Base-by-base conservation (phyloP, 2,329 filamentous ascomycete species). In the Xylariaceae sp. region DNA sequence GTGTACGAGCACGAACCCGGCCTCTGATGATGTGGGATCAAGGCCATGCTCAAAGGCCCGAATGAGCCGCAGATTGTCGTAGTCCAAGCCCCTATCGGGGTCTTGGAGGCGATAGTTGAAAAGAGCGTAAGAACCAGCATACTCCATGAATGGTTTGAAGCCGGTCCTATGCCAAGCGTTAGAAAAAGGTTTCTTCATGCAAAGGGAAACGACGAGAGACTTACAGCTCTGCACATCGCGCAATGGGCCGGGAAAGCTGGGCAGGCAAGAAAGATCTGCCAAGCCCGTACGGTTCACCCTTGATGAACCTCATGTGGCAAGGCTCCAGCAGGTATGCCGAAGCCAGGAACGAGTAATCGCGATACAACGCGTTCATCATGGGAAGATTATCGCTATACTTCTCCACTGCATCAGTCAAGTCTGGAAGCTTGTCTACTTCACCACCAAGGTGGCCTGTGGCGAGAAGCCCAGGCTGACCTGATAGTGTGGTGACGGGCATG, bases 111-210 rank as follows among this genome's bases (percentile, higher is more conserved):
- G 80, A 70, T 85, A 87, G 71, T 86, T 86, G 75, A 77, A 87
- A 57, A 85, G 78, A 45, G 82, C 85, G 63, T 85, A 86, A 47
- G 77, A 85, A 52, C 80, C 83, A 50, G 79, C 84, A 65, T 84
- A 96, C 62, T 94, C 90, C 87, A 96, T 92, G 73, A 95, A 96
- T 2, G 90, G 90, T 62, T 92, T 89, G 67, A 96, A 91, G 49
- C 89, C 86, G 76, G 74, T 71, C 46, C 79, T 74, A 42, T n/a
- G 51, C 6, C 14, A 47, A 39, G 10, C 6, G n/a, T 51, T 51
- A 41, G 51, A 41, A 11, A 22, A 44, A 38, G 33, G 2, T 27
- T 40, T 10, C 35, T 27, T 42, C 17, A 0, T 11, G 31, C 6
- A 48, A 7, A 32, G 32, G 11, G 33, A 41, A 58, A 5, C 44